Evolutionary conservation across 208 protist species (phyloP).

Genomic region (Phytomonas francai): DNA sequence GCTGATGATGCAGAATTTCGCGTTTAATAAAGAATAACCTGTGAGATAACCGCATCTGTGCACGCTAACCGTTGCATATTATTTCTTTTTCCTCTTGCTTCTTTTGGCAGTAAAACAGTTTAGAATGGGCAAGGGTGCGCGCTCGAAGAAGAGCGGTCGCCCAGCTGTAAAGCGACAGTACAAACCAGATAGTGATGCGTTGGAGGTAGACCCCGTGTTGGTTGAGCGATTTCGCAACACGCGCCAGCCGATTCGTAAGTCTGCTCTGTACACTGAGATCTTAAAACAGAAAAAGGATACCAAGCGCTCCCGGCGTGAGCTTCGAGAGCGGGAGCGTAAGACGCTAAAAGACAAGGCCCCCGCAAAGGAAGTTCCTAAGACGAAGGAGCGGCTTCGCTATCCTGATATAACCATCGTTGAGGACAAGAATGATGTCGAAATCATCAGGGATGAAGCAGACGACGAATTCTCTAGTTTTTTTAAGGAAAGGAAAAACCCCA

Average conservation of each 20-base stretch:
- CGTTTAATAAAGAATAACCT: no score
- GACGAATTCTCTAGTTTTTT: conserved; percentile 87
- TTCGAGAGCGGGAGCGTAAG: conserved; percentile 64
- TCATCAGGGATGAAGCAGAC: conserved; percentile 82
- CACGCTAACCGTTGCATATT: no score
- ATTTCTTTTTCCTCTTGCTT: neutral
- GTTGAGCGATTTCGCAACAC: conserved; percentile 81
- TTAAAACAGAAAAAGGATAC: conserved; percentile 85
- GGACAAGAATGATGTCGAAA: conserved; percentile 62
- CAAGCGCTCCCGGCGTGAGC: conserved; percentile 77
- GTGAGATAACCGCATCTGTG: no score
- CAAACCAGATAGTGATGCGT: conserved; percentile 28
- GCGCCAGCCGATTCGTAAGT: conserved; percentile 75
- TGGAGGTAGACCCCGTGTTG: conserved; percentile 65
- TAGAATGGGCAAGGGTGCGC: conserved; percentile 71
- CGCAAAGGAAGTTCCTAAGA: conserved; percentile 77
- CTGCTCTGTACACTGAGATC: conserved; percentile 79
- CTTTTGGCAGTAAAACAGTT: neutral
- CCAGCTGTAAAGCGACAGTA: conserved; percentile 21
- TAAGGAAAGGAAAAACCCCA: conserved; percentile 49
- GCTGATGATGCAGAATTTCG: no score
- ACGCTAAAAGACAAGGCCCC: conserved; percentile 65
- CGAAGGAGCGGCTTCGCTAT: conserved; percentile 78
- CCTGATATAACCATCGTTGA: conserved; percentile 74
- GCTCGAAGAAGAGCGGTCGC: conserved; percentile 51